Percentiles rank a stretch among this genome's conserved stretches.
These are phyloP conservation scores for Diospyros lotus DNA, from an alignment of 148 eudicot genomes.

Conservation along the genomic window DNA sequence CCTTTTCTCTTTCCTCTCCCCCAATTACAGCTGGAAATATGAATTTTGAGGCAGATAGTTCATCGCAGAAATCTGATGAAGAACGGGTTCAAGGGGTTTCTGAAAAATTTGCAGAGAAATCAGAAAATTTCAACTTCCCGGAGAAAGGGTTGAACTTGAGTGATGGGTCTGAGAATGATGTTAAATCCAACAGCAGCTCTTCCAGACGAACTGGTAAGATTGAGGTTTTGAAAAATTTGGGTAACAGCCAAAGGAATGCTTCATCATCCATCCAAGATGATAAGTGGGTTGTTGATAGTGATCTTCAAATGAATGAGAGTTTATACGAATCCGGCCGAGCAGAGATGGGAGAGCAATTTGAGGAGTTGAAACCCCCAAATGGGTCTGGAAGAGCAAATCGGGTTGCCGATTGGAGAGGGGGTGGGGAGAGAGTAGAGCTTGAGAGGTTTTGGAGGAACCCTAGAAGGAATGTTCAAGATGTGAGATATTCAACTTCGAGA, in stretches of 20 bases:
- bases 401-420: slow-evolving; percentile 30
- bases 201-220: slow-evolving; percentile 24
- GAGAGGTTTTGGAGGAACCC: slow-evolving; percentile 34
- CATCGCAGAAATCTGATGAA: slow-evolving; percentile 45
- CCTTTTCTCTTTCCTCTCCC: background rate
- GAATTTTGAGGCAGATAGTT: slow-evolving; percentile 38
- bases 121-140: slow-evolving; percentile 24
- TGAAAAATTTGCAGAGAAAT: slow-evolving; percentile 37
- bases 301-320: slow-evolving; percentile 11
- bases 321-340: slow-evolving; percentile 19
- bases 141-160: slow-evolving; percentile 28
- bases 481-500: slow-evolving; percentile 34
- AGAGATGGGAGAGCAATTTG: slow-evolving; percentile 27
- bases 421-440: slow-evolving; percentile 28
- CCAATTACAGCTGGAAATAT: slow-evolving; percentile 52
- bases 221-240: slow-evolving; percentile 12
- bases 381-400: slow-evolving; percentile 31
- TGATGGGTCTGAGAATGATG: slow-evolving; percentile 44
- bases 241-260: slow-evolving; percentile 28
- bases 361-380: slow-evolving; percentile 29
- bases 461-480: slow-evolving; percentile 31
- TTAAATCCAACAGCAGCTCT: slow-evolving; percentile 23
- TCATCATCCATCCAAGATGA: slow-evolving; percentile 26
- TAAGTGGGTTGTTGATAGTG: slow-evolving; percentile 27
- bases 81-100: slow-evolving; percentile 33